phyloP scores from a whole-genome alignment of 805 yeast genomes.

The baker's yeast (Saccharomyces cerevisiae) region DNA sequence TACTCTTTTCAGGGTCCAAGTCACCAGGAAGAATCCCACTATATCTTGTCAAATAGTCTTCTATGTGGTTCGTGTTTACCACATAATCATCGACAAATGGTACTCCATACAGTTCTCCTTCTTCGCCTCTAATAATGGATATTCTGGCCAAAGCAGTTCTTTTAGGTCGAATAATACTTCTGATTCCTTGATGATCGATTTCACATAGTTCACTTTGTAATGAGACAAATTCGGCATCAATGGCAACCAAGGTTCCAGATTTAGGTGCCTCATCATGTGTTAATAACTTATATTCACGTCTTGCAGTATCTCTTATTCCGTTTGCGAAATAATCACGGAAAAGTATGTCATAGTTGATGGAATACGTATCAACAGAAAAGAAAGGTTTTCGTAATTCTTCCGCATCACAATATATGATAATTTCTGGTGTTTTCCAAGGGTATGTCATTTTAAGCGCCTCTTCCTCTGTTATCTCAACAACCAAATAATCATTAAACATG shows the following conservation, averaged over 20 bases:
- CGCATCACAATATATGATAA: constrained; percentile 54
- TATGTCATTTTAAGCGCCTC: constrained; percentile 69
- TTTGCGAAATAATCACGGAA: constrained; percentile 69
- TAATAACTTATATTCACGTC: constrained; percentile 59
- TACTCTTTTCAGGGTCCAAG: constrained; percentile 59
- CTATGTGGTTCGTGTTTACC: constrained; percentile 58
- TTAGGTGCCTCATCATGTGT: constrained; percentile 63
- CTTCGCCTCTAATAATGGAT: constrained; percentile 70
- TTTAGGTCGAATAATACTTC: constrained; percentile 64
- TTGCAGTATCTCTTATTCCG: constrained; percentile 49
- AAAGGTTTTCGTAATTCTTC: constrained; percentile 35
- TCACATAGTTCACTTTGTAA: constrained; percentile 73
- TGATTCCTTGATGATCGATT: constrained; percentile 62
- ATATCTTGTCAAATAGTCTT: constrained; percentile 79
- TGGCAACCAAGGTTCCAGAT: constrained; percentile 73
- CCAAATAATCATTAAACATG: constrained; percentile 86
- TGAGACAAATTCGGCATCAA: constrained; percentile 94
- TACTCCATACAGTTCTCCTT: constrained; percentile 55
- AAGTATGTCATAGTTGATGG: constrained; percentile 55
- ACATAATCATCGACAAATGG: constrained; percentile 94
- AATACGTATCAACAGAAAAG: constrained; percentile 43
- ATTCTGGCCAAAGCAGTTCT: constrained; percentile 77
- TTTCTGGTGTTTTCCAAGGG: constrained; percentile 80
- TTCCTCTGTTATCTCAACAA: constrained; percentile 58
- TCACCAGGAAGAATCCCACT: constrained; percentile 96